Evolutionary conservation across 805 yeast species (phyloP), one percentile per base, ranked within the genome.

Genomic region (Starmerella davenportii): DNA sequence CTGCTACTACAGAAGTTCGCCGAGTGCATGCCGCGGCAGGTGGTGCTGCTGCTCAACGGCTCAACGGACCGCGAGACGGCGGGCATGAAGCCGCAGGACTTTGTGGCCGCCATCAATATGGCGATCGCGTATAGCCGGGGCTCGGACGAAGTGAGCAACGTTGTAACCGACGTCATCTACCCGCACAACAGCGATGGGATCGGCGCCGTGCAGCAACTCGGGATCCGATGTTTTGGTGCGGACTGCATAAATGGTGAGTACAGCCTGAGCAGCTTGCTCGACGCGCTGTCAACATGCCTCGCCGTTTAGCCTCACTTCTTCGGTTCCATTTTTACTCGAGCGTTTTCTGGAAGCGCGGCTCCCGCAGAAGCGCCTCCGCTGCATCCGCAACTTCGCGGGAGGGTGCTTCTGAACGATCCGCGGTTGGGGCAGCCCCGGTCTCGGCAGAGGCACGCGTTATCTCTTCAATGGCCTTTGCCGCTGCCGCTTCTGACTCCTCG

Each of bases 1-100:
- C 58, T 82, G 5, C 68, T 81, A 7, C 60, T 81, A 3, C 71
- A 71, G 37, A 93, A 92, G 2, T 42, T 46, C 28, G 46, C 39
- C 11, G 33, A 19, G 3, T 16, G 27, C 20, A 24, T 42, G 39
- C 47, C 49, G 5, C 23, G 32, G 13, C 38, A 33, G 8, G 66
- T 66, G 27, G 63, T 84, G 4, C 53, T 84, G 14, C 55, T 85
- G 9, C 56, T 84, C 21, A 85, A 85, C 55, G 90, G 92, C 4
- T 60, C 70, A 25, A 58, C 59, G 36, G 95, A 85, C 53, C 63
- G 95, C 42, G 95, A 85, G 53, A 82, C 95, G 0, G 63, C 59
- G 37, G 77, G 78, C 0, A 63, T 79, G 64, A 58, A 62, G 23
- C 81, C 85, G 0, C 37, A 57, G 2, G 78, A 70, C 29, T 78